phyloP scores from a whole-genome alignment of 495 filamentous ascomycete species.

The Oleoguttula mirabilis region DNA sequence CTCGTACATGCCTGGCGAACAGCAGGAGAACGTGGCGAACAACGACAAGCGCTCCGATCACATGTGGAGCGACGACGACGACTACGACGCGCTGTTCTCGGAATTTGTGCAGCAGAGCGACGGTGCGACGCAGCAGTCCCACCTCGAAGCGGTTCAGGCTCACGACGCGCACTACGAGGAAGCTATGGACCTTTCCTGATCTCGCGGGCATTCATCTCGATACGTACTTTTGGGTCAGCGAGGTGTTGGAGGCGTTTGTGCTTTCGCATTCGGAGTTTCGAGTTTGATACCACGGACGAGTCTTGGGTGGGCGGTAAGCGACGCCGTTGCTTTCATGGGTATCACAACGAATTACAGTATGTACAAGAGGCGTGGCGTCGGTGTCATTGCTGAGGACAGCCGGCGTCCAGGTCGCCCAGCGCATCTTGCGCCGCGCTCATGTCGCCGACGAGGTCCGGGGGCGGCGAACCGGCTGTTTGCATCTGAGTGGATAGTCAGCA shows the following conservation, averaged over 20 bases:
- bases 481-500: constrained; percentile 41
- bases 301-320: neutral
- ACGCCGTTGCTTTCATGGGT: constrained; percentile 4
- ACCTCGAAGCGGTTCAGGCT: constrained; percentile 1
- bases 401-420: constrained; percentile 54
- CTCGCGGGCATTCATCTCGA: neutral
- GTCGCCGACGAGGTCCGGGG: constrained; percentile 78
- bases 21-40: constrained; percentile 12
- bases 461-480: constrained; percentile 88
- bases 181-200: constrained; percentile 16
- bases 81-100: constrained; percentile 46
- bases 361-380: constrained; percentile 29
- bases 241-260: constrained; percentile 5
- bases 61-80: constrained; percentile 40
- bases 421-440: constrained; percentile 67
- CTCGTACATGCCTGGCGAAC: constrained; percentile 30
- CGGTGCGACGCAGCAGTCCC: neutral
- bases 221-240: constrained; percentile 4
- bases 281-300: neutral
- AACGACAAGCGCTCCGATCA: constrained; percentile 26
- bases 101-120: constrained; percentile 12
- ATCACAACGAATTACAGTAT: constrained; percentile 2
- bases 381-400: constrained; percentile 63
- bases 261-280: neutral
- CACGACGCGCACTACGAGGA: constrained; percentile 8